A percentile compares a stretch with the other conserved stretches of the same genome.
Evolutionary conservation across 129 eudicot species (phyloP).

Genomic region (Artemisia argyi): DNA sequence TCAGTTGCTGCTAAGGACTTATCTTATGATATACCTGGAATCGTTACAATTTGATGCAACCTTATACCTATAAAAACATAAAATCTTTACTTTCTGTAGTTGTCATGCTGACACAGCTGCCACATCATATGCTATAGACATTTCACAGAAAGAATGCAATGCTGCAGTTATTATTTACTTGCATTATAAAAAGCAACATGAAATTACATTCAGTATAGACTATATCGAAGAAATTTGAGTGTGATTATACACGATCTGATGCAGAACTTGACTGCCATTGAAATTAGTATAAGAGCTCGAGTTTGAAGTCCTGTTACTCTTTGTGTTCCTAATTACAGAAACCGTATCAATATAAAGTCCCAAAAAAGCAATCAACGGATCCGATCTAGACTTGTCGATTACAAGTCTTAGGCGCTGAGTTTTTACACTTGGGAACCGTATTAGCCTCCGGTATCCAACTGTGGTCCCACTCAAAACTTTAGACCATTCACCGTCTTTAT

Average conservation of each 20-base stretch:
- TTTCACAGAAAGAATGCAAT: too few relatives aligned
- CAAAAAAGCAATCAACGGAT: conserved; percentile 50
- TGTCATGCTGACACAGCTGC: too few relatives aligned
- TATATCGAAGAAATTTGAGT: conserved; percentile 31
- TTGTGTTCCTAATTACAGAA: conserved; percentile 25
- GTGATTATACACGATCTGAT: conserved; percentile 32
- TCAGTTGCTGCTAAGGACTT: too few relatives aligned
- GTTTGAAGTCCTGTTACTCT: conserved; percentile 13
- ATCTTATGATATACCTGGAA: too few relatives aligned
- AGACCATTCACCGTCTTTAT: conserved; percentile 50
- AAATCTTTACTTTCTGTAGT: too few relatives aligned
- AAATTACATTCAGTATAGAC: not conserved
- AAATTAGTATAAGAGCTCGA: conserved; percentile 20
- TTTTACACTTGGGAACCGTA: conserved; percentile 6
- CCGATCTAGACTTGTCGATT: conserved; percentile 42
- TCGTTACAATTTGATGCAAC: too few relatives aligned
- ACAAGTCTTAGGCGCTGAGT: too few relatives aligned
- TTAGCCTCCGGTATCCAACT: conserved; percentile 63
- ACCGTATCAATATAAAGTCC: conserved; percentile 61
- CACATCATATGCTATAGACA: too few relatives aligned
- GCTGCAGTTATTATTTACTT: not conserved
- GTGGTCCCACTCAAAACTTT: conserved; percentile 60
- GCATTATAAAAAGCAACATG: not conserved
- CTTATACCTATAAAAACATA: too few relatives aligned
- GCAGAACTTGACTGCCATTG: conserved; percentile 44